phyloP scores from a whole-genome alignment of 23 red algal genomes.

The Gracilaria gracilis region DNA sequence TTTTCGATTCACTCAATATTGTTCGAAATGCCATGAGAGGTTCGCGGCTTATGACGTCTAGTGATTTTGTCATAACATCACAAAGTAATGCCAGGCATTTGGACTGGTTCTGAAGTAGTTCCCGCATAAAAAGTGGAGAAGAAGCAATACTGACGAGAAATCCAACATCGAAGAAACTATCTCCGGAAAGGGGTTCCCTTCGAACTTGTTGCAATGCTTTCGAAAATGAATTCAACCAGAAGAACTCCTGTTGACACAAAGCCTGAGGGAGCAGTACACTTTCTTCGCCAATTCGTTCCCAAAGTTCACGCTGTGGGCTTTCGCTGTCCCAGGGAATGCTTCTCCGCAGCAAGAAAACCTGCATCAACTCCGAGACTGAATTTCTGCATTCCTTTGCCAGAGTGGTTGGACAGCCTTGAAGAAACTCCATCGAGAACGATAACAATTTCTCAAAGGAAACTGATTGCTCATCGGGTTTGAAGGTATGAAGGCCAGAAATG shows the following conservation, averaged over 20 bases:
- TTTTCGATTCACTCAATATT: background rate
- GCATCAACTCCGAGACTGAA: slow-evolving; percentile 7
- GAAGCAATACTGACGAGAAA: slow-evolving; percentile 28
- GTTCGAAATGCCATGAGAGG: slow-evolving; percentile 13
- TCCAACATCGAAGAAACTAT: slow-evolving; percentile 16
- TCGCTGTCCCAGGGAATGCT: background rate
- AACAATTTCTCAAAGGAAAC: background rate
- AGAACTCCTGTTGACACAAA: slow-evolving; percentile 10
- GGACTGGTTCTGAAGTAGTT: slow-evolving; percentile 19
- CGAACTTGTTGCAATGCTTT: slow-evolving; percentile 22
- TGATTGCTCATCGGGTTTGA: background rate
- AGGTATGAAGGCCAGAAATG: background rate
- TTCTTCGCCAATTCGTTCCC: background rate
- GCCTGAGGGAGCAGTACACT: background rate
- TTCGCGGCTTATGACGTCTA: slow-evolving; percentile 9
- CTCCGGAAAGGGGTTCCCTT: slow-evolving; percentile 10
- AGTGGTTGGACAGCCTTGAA: background rate
- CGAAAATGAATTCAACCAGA: slow-evolving; percentile 13
- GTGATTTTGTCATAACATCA: slow-evolving; percentile 35
- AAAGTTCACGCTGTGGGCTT: background rate
- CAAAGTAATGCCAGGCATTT: slow-evolving; percentile 24
- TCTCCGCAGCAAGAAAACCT: slow-evolving; percentile 6
- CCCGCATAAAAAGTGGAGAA: slow-evolving; percentile 26
- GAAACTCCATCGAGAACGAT: slow-evolving; percentile 1
- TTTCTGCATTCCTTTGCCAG: slow-evolving; percentile 17